These are phyloP conservation scores for Paecilomyces sp. DNA, from an alignment of 2,329 filamentous ascomycete genomes.

Conservation along the genomic window DNA sequence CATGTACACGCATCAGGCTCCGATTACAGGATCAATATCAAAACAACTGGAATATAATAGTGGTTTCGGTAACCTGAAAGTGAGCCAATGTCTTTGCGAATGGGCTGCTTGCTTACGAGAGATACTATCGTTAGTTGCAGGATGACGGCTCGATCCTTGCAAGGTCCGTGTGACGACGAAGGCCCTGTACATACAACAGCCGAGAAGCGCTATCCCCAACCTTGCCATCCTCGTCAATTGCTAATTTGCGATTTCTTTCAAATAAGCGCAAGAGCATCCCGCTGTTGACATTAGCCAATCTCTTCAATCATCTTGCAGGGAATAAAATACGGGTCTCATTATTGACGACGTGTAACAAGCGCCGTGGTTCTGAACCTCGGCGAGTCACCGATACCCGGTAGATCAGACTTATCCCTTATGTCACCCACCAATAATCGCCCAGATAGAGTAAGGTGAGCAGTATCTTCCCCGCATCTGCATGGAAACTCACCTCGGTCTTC, in stretches of 20 bases:
- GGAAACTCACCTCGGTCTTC: background rate
- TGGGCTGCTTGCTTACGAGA: background rate
- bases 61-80: background rate
- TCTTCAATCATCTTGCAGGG: background rate
- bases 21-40: background rate
- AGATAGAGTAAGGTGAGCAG: background rate
- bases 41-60: background rate
- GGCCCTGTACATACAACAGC: too few relatives aligned
- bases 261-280: background rate
- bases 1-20: background rate
- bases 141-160: too few relatives aligned
- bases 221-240: too few relatives aligned
- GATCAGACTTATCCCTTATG: background rate
- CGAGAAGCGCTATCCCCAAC: too few relatives aligned
- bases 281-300: background rate
- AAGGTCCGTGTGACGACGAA: too few relatives aligned
- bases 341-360: background rate
- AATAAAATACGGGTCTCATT: background rate
- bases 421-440: background rate
- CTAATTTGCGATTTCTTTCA: too few relatives aligned
- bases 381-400: background rate
- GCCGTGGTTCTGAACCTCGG: background rate
- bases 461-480: background rate
- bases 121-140: too few relatives aligned
- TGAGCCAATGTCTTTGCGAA: background rate